These are phyloP conservation scores for Ophiostoma novo-ulmi DNA, from an alignment of 2,329 filamentous ascomycete genomes.

Conservation along the genomic window DNA sequence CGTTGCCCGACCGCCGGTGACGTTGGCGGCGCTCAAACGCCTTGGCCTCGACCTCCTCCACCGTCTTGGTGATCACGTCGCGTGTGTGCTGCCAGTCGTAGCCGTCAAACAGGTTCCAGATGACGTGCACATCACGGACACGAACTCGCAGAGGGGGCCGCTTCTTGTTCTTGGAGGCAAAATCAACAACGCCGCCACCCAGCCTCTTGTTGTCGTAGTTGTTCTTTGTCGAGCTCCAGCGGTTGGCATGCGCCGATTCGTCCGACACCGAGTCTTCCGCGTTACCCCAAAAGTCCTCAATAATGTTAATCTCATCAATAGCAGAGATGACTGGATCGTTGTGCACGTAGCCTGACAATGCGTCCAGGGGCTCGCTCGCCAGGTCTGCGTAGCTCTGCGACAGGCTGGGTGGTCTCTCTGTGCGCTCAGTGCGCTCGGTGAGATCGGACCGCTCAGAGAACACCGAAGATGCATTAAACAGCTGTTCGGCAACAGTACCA, in stretches of 20 bases:
- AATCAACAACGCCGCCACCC: slow-evolving; percentile 35
- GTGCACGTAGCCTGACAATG: neutral
- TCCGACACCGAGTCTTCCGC: slow-evolving; percentile 52
- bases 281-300: slow-evolving; percentile 66
- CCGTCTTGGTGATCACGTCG: slow-evolving; percentile 78
- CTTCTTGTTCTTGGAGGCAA: neutral
- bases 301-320: slow-evolving; percentile 30
- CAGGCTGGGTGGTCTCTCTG: slow-evolving; percentile 27
- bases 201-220: slow-evolving; percentile 52
- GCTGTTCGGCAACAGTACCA: slow-evolving; percentile 39
- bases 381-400: neutral
- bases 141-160: slow-evolving; percentile 65
- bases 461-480: slow-evolving; percentile 45
- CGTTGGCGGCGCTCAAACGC: slow-evolving; percentile 68
- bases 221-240: slow-evolving; percentile 75
- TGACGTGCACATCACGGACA: slow-evolving; percentile 82
- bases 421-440: slow-evolving; percentile 36
- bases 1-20: slow-evolving; percentile 49
- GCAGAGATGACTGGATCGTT: neutral
- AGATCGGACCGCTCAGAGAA: slow-evolving; percentile 38
- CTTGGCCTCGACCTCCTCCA: slow-evolving; percentile 78
- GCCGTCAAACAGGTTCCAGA: slow-evolving; percentile 97
- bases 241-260: slow-evolving; percentile 41
- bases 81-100: slow-evolving; percentile 93
- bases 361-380: neutral